A percentile compares a stretch with the other conserved stretches of the same genome.
phyloP scores from a whole-genome alignment of 1,284 basidiomycete species.

The Ceratobasidium sp. region DNA sequence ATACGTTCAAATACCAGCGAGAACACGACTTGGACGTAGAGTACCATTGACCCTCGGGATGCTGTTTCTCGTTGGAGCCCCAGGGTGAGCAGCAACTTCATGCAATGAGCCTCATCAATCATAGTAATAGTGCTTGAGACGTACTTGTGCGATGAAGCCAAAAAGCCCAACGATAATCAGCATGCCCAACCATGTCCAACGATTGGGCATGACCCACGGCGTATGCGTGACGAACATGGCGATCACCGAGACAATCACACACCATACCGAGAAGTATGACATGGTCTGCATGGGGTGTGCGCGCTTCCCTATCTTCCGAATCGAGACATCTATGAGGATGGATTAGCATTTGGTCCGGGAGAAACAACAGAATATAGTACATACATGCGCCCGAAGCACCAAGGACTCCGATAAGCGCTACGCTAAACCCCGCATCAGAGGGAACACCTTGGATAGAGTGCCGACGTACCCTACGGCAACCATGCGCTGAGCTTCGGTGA shows the following conservation, averaged over 20 bases:
- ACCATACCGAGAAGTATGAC: conserved; percentile 50
- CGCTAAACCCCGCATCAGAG: conserved; percentile 17
- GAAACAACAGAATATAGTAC: neutral
- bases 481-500: conserved; percentile 44
- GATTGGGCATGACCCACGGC: conserved; percentile 16
- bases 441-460: neutral
- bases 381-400: conserved; percentile 41
- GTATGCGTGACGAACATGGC: conserved; percentile 48
- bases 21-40: conserved; percentile 71
- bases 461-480: conserved; percentile 44
- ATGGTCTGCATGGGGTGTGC: conserved; percentile 55
- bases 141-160: conserved; percentile 40
- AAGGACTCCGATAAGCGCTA: conserved; percentile 45
- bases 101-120: neutral
- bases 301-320: conserved; percentile 53
- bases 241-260: conserved; percentile 3
- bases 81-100: conserved; percentile 62
- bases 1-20: conserved; percentile 63
- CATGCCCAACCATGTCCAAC: conserved; percentile 10
- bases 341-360: neutral
- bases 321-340: conserved; percentile 48
- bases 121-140: neutral
- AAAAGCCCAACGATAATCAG: conserved; percentile 38
- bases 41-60: conserved; percentile 63
- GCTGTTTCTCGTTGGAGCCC: conserved; percentile 71